phyloP scores from a whole-genome alignment of 192 early-diverging fungal species.

The Umbelopsis vinacea region DNA sequence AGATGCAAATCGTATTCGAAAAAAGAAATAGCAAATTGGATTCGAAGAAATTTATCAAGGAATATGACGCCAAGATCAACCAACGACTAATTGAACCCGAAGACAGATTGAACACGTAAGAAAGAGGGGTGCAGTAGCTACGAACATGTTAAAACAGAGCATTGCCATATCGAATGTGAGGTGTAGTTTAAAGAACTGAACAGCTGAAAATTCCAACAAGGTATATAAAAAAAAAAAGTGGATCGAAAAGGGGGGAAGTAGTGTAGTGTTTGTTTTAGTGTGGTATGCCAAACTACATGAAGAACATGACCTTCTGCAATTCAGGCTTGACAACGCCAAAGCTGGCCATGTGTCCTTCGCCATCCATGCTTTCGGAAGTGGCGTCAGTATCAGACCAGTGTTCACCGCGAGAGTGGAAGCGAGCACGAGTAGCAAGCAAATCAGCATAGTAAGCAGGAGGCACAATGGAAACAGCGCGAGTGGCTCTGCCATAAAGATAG shows the following conservation, averaged over 20 bases:
- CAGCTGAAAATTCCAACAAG: neutral
- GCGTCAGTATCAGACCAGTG: constrained; percentile 46
- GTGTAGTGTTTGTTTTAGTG: too few species aligned
- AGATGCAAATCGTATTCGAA: neutral
- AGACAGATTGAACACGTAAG: too few species aligned
- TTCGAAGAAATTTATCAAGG: neutral
- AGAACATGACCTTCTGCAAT: constrained; percentile 33
- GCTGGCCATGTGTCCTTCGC: constrained; percentile 26
- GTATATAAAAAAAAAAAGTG: neutral
- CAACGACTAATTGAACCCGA: too few species aligned
- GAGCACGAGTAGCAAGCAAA: constrained; percentile 83
- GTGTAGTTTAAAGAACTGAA: too few species aligned
- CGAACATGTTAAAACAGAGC: too few species aligned
- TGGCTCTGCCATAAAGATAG: constrained; percentile 88
- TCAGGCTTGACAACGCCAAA: constrained; percentile 47
- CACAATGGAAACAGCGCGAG: constrained; percentile 83
- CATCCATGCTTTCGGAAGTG: constrained; percentile 29
- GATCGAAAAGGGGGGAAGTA: neutral
- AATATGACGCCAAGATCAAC: too few species aligned
- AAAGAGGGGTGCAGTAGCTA: too few species aligned
- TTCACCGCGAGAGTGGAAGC: constrained; percentile 79
- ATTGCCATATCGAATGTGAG: too few species aligned
- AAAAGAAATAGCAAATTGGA: neutral
- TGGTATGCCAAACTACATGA: neutral
- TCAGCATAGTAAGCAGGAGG: constrained; percentile 96